Conservation (phyloP, 2,329 filamentous ascomycete species). For the Penicillium brasilianum region DNA sequence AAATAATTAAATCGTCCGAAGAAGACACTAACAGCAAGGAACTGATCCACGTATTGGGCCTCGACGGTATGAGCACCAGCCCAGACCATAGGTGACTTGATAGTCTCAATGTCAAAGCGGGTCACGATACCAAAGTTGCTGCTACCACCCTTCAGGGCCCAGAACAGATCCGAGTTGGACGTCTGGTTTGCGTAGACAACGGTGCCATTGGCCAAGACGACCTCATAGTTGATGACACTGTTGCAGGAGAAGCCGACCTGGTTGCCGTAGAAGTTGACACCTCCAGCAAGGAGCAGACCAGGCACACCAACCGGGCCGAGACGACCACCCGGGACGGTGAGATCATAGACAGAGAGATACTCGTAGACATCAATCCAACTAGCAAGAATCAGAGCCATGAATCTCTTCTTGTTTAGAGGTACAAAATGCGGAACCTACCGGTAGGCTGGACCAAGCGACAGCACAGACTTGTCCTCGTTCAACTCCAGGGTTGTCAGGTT, state of each 20-base stretch:
- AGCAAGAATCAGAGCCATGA: neutral
- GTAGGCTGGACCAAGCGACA: constrained; percentile 38
- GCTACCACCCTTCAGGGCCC: constrained; percentile 51
- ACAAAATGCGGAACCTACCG: constrained; percentile 22
- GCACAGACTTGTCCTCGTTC: constrained; percentile 34
- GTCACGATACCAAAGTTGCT: constrained; percentile 52
- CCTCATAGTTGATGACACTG: constrained; percentile 38
- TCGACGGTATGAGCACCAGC: constrained; percentile 37
- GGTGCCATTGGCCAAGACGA: constrained; percentile 47
- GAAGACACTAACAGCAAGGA: constrained; percentile 28
- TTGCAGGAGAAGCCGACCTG: constrained; percentile 38
- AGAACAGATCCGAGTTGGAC: constrained; percentile 42
- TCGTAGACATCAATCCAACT: constrained; percentile 45
- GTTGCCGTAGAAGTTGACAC: constrained; percentile 38
- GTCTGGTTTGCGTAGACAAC: constrained; percentile 44
- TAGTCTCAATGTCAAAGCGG: constrained; percentile 45
- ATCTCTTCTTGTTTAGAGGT: neutral
- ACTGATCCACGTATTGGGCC: constrained; percentile 32
- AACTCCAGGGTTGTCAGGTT: constrained; percentile 36
- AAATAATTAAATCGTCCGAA: neutral
- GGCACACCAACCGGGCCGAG: constrained; percentile 38
- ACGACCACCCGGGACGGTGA: constrained; percentile 35
- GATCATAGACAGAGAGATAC: constrained; percentile 27
- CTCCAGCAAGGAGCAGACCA: constrained; percentile 37
- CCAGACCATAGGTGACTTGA: constrained; percentile 40